A percentile compares a stretch with the other conserved stretches of the same genome.
phyloP scores from a whole-genome alignment of 306 rosid species.

The Hippophae tibetana region DNA sequence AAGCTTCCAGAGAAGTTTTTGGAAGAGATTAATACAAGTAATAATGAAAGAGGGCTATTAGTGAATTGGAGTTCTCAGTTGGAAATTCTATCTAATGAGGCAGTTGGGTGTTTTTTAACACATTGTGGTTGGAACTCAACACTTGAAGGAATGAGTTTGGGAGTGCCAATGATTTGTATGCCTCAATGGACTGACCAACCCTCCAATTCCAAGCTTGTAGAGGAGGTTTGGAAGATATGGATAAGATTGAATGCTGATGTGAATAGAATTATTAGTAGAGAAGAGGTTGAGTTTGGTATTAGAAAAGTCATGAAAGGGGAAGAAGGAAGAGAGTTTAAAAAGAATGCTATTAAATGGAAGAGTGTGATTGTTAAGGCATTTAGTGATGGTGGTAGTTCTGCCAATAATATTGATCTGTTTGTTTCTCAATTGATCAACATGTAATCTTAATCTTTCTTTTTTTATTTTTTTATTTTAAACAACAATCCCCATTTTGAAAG shows the following conservation, averaged over 20 bases:
- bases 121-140: constrained; percentile 34
- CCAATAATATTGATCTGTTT: constrained; percentile 11
- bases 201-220: constrained; percentile 19
- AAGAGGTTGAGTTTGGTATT: constrained; percentile 7
- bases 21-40: not conserved
- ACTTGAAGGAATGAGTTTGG: constrained; percentile 18
- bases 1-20: constrained; percentile 18
- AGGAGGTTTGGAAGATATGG: constrained; percentile 21
- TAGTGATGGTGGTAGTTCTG: constrained; percentile 19
- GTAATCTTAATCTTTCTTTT: no score
- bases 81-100: constrained; percentile 16
- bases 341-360: constrained; percentile 11
- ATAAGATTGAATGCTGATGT: constrained; percentile 14
- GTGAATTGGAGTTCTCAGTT: constrained; percentile 24
- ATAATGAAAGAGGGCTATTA: constrained; percentile 8
- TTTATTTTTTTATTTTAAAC: no score
- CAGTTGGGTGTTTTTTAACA: constrained; percentile 22
- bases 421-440: constrained; percentile 1
- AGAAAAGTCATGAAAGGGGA: constrained; percentile 16
- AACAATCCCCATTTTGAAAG: no score
- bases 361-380: constrained; percentile 9
- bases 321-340: not conserved
- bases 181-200: constrained; percentile 28
- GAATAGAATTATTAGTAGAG: constrained; percentile 5
- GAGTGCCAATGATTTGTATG: constrained; percentile 21